Conservation (phyloP, 129 eudicot species). For the Cynara cardunculus region DNA sequence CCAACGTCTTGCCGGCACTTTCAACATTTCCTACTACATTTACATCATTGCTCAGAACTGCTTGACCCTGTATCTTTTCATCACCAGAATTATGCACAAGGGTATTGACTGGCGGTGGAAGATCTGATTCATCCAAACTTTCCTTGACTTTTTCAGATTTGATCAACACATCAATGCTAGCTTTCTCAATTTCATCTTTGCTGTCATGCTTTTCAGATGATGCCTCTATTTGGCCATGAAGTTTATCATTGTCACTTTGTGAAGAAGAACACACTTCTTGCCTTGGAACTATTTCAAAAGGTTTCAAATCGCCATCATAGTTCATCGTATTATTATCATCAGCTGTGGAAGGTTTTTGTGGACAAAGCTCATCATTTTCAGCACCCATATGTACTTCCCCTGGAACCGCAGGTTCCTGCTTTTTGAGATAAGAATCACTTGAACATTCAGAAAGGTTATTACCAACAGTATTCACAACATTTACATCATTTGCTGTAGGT, state of each 20-base stretch:
- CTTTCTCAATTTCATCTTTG: conserved; percentile 26
- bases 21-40: conserved; percentile 16
- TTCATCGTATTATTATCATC: conserved; percentile 18
- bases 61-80: conserved; percentile 25
- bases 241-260: conserved; percentile 19
- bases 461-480: conserved; percentile 4
- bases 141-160: conserved; percentile 16
- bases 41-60: conserved; percentile 14
- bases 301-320: conserved; percentile 21
- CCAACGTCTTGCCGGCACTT: conserved; percentile 5
- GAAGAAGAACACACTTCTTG: conserved; percentile 32
- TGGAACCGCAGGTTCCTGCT: conserved; percentile 31
- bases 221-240: conserved; percentile 17
- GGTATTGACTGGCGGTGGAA: conserved; percentile 19
- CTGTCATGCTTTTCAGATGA: conserved; percentile 6
- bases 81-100: conserved; percentile 20
- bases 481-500: conserved; percentile 24
- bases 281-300: conserved; percentile 27
- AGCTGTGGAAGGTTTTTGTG: conserved; percentile 22
- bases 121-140: conserved; percentile 13
- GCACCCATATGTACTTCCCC: conserved; percentile 11
- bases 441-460: conserved; percentile 9
- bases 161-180: conserved; percentile 13
- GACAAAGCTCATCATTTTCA: conserved; percentile 19
- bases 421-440: conserved; percentile 15